A percentile compares a stretch with the other conserved stretches of the same genome.
Conservation (phyloP, 1,284 basidiomycete species). For the Ceratobasidium sp. region DNA sequence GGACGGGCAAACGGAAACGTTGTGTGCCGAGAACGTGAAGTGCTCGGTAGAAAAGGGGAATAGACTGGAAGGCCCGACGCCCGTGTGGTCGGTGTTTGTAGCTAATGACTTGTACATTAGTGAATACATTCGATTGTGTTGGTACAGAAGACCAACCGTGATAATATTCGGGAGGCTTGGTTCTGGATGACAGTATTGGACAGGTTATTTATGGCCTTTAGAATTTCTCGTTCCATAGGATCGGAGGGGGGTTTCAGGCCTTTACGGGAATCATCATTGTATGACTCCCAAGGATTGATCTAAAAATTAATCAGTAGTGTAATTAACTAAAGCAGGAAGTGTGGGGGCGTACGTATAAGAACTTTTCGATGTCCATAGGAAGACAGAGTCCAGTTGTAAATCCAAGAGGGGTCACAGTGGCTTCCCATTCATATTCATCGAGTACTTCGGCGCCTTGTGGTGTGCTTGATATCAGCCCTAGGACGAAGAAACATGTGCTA, state of each 20-base stretch:
- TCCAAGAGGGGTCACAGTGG: conserved; percentile 85
- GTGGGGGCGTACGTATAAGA: conserved; percentile 63
- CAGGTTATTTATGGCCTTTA: conserved; percentile 89
- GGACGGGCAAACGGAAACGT: conserved; percentile 86
- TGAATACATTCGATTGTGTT: neutral
- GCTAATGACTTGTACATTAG: conserved; percentile 6
- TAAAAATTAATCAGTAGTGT: conserved; percentile 48
- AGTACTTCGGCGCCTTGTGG: conserved; percentile 78
- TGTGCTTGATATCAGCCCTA: conserved; percentile 81
- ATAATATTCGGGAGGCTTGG: conserved; percentile 83
- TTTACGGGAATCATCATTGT: conserved; percentile 52
- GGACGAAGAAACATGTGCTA: conserved; percentile 94
- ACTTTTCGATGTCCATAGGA: conserved; percentile 79
- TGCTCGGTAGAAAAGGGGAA: conserved; percentile 79
- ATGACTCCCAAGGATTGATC: conserved; percentile 77
- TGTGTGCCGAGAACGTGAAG: conserved; percentile 84
- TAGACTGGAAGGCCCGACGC: conserved; percentile 70
- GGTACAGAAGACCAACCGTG: conserved; percentile 62
- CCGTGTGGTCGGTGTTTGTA: conserved; percentile 77
- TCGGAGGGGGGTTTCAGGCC: conserved; percentile 61
- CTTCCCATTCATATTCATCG: conserved; percentile 90
- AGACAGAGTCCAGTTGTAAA: conserved; percentile 88
- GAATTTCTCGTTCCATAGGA: conserved; percentile 81
- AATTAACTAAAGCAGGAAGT: neutral
- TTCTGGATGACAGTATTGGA: conserved; percentile 96